A percentile compares a stretch with the other conserved stretches of the same genome.
Conservation (phyloP, 192 early-diverging fungal species). For the Cetraspora pellucida region DNA sequence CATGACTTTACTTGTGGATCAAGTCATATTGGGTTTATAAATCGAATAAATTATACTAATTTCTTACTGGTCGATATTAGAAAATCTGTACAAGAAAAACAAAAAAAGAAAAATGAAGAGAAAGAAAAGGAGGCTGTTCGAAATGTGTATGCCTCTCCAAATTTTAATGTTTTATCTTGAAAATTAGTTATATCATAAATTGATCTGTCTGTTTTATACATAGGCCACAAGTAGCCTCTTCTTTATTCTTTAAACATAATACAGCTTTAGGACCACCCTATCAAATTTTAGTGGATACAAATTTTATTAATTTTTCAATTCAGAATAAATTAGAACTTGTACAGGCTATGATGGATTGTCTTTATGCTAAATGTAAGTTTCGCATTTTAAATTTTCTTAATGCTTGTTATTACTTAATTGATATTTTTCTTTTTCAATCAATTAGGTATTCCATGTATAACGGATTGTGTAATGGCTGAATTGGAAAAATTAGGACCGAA, state of each 20-base stretch:
- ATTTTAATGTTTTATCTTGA: neutral
- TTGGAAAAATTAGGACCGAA: conserved; percentile 97
- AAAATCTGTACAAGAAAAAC: conserved; percentile 66
- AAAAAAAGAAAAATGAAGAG: conserved; percentile 65
- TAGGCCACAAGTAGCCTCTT: conserved; percentile 86
- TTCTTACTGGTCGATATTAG: conserved; percentile 24
- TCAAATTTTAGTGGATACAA: conserved; percentile 95
- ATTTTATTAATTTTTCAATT: conserved; percentile 99
- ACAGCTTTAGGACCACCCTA: conserved; percentile 94
- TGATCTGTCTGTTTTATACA: neutral
- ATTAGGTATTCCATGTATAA: conserved; percentile 88
- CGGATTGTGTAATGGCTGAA: conserved; percentile 98
- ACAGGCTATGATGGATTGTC: conserved; percentile 98
- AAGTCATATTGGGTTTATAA: neutral
- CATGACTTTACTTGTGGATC: conserved; percentile 1
- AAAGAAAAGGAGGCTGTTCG: conserved; percentile 71
- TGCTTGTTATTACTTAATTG: neutral
- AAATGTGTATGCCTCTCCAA: conserved; percentile 65
- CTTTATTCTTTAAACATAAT: conserved; percentile 98
- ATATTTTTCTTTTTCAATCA: neutral
- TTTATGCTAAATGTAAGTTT: conserved; percentile 88
- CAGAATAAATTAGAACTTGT: conserved; percentile 98
- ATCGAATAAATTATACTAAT: neutral
- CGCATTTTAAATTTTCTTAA: neutral
- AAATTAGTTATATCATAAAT: neutral